Percentiles rank a stretch among this genome's conserved stretches.
phyloP scores from a whole-genome alignment of 768 basidiomycete genomes.

The Leccinum ochraceum region DNA sequence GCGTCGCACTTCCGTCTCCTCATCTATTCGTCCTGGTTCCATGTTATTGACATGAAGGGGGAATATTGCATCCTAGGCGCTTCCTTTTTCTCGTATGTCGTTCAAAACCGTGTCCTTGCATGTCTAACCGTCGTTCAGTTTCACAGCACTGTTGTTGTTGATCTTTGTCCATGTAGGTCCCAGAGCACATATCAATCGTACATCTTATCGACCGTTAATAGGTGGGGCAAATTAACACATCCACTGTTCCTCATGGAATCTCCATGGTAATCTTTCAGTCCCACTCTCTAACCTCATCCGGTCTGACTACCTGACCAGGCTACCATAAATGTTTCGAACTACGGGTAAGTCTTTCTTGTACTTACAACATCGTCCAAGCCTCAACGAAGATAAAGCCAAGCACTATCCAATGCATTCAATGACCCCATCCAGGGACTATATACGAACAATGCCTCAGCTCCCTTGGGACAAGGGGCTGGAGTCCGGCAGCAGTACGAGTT shows the following conservation, averaged over 20 bases:
- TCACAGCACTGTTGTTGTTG: constrained; percentile 53
- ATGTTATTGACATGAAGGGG: constrained; percentile 54
- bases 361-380: not conserved
- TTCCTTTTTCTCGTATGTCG: constrained; percentile 67
- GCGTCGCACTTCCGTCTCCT: constrained; percentile 19
- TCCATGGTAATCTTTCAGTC: constrained; percentile 57
- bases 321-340: constrained; percentile 67
- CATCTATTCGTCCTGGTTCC: constrained; percentile 21
- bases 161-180: constrained; percentile 78
- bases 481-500: constrained; percentile 73
- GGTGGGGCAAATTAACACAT: constrained; percentile 84
- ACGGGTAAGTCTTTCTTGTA: constrained; percentile 51
- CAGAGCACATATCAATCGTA: constrained; percentile 15
- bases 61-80: constrained; percentile 76
- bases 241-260: constrained; percentile 67
- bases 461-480: constrained; percentile 56
- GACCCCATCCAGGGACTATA: constrained; percentile 68
- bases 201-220: constrained; percentile 35
- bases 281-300: not conserved
- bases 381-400: constrained; percentile 40
- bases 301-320: constrained; percentile 45
- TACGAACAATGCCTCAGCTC: constrained; percentile 61
- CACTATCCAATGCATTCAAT: constrained; percentile 47
- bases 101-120: constrained; percentile 5
- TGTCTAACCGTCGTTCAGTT: constrained; percentile 18